These are phyloP conservation scores for Boletales sp. DNA, from an alignment of 768 basidiomycete genomes.

Conservation along the genomic window DNA sequence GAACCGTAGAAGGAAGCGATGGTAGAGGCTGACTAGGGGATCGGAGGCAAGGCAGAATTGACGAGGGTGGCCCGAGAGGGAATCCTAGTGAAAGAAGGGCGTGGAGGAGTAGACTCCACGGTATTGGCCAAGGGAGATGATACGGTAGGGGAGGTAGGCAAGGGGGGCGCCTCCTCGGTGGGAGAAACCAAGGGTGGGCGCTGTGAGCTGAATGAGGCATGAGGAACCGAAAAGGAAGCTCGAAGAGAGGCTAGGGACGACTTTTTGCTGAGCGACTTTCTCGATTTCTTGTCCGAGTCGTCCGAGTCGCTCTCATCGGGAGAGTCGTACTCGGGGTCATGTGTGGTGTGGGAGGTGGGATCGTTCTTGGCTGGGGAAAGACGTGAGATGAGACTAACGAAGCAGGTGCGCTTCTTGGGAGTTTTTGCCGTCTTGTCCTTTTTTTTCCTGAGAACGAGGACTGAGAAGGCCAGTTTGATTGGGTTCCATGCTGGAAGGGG, in stretches of 20 bases:
- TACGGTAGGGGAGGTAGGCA: conserved; percentile 25
- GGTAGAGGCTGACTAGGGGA: conserved; percentile 29
- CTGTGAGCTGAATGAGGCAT: conserved; percentile 27
- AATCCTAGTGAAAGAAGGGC: conserved; percentile 16
- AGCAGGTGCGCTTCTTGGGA: conserved; percentile 29
- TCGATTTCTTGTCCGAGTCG: conserved; percentile 13
- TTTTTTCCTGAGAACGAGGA: no score
- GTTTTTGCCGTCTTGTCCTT: conserved; percentile 23
- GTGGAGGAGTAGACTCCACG: conserved; percentile 5
- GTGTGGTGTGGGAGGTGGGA: background rate
- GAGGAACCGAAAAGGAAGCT: conserved; percentile 28
- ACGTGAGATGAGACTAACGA: conserved; percentile 31
- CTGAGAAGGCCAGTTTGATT: conserved; percentile 11
- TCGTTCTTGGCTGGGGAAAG: conserved; percentile 29
- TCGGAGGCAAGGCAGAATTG: conserved; percentile 18
- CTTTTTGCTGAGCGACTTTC: conserved; percentile 26
- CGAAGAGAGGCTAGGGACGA: conserved; percentile 29
- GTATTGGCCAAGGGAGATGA: conserved; percentile 4
- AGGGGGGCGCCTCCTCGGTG: conserved; percentile 23
- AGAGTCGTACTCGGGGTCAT: conserved; percentile 21
- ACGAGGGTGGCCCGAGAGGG: conserved; percentile 17
- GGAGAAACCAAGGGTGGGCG: conserved; percentile 19
- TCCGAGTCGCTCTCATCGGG: conserved; percentile 21
- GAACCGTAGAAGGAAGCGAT: conserved; percentile 21
- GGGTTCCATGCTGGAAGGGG: conserved; percentile 13